Percentiles rank a stretch among this genome's conserved stretches.
Conservation (phyloP, 306 rosid genomes). For the Cucumis cinereus region DNA sequence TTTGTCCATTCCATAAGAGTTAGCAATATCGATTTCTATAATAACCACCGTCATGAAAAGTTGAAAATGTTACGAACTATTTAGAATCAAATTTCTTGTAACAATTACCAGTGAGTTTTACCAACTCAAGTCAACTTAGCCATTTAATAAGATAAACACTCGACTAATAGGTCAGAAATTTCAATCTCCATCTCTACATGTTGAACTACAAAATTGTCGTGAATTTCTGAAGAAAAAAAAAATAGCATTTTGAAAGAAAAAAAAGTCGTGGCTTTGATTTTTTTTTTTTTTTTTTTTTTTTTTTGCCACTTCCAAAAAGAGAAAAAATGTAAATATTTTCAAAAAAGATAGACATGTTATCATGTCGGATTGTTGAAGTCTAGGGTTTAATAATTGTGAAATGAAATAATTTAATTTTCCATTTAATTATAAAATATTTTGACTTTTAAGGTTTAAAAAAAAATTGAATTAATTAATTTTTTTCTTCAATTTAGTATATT, state of each 20-base stretch:
- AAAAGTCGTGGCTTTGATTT: background rate
- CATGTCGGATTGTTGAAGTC: background rate
- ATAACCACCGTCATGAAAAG: background rate
- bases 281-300: background rate
- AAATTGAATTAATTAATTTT: background rate
- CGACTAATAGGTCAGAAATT: background rate
- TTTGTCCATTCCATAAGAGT: background rate
- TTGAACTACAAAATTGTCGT: background rate
- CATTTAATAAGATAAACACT: no score
- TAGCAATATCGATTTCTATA: background rate
- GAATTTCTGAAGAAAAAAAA: background rate
- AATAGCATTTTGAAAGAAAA: background rate
- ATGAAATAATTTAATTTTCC: background rate
- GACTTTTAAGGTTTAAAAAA: background rate
- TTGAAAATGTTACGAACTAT: background rate
- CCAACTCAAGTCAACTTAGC: no score
- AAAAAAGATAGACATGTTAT: background rate
- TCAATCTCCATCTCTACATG: no score
- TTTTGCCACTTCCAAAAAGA: background rate
- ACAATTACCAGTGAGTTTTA: background rate
- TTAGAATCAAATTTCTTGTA: background rate
- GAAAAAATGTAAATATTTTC: background rate
- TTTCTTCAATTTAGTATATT: background rate
- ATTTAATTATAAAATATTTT: background rate
- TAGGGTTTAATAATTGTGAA: background rate